Evolutionary conservation across 2,329 filamentous ascomycete genomes (phyloP), one percentile per base, ranked within the genome.

Genomic region (Aureobasidium musti): DNA sequence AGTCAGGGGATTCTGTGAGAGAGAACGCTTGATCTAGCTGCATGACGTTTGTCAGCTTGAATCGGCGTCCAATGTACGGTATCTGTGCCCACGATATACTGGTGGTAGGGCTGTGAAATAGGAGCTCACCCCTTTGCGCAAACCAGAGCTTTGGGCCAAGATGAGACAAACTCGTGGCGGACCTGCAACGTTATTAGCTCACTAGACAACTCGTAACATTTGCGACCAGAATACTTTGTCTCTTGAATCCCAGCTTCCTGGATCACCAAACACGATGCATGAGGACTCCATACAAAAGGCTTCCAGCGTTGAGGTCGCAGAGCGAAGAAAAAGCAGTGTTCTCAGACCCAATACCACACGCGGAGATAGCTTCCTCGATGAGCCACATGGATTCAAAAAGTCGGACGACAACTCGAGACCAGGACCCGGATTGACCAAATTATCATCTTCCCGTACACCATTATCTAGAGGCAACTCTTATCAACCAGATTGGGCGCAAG

Each of bases 221-320:
- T n/a, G 35, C 35, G 14, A 39, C 26, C 53, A 26, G 19, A 28
- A n/a, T 17, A 17, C 13, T 41, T 17, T 39, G 28, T 39, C 13
- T 52, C 59, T 45, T 8, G 14, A 28, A 10, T 4, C 8, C 21
- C 59, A 39, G 59, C 45, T n/a, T 41, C 13, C 23, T 52, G 45
- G 59, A 8, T n/a, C 59, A n/a, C 19, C 59, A 13, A 13, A 41
- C 23, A 41, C 35, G 5, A 64, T 54, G 49, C 49, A 54, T 5
- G 37, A 64, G 19, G 49, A 53, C 5, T 53, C 61, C 13, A 54
- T 64, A 19, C 35, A 54, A 6, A 53, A 64, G 21, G 47, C 49
- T 4, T 43, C 61, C 11, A 53, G 49, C 26, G 39, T 53, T 11
- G 47, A 54, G 26, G 21, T 64, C 3, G 21, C 33, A 21, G 35